Evolutionary conservation across 352 stramenopile species (phyloP).

Genomic region (Phytophthora rubi): DNA sequence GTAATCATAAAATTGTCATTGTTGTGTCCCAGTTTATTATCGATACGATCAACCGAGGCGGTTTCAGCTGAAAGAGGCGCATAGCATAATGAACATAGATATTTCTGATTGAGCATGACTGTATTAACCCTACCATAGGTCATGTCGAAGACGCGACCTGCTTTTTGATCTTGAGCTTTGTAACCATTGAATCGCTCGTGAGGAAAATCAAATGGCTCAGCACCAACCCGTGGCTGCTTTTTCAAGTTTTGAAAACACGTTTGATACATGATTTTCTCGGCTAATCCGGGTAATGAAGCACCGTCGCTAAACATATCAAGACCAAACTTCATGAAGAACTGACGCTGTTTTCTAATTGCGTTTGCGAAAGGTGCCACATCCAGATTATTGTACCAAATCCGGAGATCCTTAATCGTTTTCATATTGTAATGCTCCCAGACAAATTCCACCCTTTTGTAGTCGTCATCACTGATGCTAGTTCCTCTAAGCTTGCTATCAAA

Average conservation of each 20-base stretch:
- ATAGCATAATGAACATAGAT: conserved; percentile 6
- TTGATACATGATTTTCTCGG: not conserved
- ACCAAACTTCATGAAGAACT: not conserved
- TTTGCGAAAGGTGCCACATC: not conserved
- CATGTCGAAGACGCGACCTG: not conserved
- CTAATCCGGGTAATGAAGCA: not conserved
- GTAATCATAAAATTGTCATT: too few relatives aligned
- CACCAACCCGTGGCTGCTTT: not conserved
- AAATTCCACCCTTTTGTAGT: not conserved
- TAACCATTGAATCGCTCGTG: not conserved
- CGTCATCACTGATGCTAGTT: not conserved
- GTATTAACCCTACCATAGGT: not conserved
- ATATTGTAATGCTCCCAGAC: not conserved
- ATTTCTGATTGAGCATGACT: too few relatives aligned
- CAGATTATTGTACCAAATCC: not conserved
- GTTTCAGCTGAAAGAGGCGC: not conserved
- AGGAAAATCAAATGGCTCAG: not conserved
- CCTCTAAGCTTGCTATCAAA: conserved; percentile 30
- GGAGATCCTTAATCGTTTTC: not conserved
- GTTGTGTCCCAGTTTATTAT: not conserved
- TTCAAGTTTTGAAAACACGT: not conserved
- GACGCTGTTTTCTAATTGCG: not conserved
- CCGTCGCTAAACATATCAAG: not conserved
- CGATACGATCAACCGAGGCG: conserved; percentile 25
- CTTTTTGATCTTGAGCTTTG: not conserved